These are phyloP conservation scores for Suillus subalutaceus DNA, from an alignment of 768 basidiomycete species.

Conservation along the genomic window DNA sequence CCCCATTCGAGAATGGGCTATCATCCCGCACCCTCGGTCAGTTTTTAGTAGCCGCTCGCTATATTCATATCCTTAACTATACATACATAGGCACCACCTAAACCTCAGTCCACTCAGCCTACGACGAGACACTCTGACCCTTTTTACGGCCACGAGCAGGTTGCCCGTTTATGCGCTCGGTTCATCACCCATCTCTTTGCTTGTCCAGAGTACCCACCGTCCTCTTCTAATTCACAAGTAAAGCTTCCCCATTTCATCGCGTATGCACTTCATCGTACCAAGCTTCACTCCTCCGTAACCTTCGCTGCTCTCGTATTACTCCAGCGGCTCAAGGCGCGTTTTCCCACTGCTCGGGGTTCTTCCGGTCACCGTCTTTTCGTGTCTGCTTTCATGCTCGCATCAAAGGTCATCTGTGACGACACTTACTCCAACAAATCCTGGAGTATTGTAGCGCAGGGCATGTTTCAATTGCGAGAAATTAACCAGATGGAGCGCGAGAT, in stretches of 20 bases:
- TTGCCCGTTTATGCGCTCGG: slow-evolving; percentile 68
- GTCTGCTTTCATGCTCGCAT: slow-evolving; percentile 73
- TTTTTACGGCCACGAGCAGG: slow-evolving; percentile 66
- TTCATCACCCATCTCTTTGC: slow-evolving; percentile 87
- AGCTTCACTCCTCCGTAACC: slow-evolving; percentile 56
- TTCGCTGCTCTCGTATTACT: slow-evolving; percentile 50
- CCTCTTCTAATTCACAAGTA: slow-evolving; percentile 31
- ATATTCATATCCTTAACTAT: not conserved
- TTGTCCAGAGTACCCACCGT: slow-evolving; percentile 80
- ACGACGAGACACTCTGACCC: slow-evolving; percentile 25
- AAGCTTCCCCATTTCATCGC: slow-evolving; percentile 64
- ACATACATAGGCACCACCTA: slow-evolving; percentile 25
- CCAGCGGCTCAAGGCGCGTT: slow-evolving; percentile 67
- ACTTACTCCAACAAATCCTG: slow-evolving; percentile 94
- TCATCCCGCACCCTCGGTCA: slow-evolving; percentile 32
- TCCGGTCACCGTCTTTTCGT: slow-evolving; percentile 75
- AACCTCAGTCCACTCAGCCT: slow-evolving; percentile 36
- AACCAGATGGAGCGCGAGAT: slow-evolving; percentile 85
- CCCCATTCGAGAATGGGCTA: slow-evolving; percentile 28
- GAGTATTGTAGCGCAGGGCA: slow-evolving; percentile 86
- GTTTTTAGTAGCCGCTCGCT: slow-evolving; percentile 8
- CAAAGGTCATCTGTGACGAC: slow-evolving; percentile 89
- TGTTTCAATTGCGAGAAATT: slow-evolving; percentile 77
- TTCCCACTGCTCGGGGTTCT: slow-evolving; percentile 76
- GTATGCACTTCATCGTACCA: slow-evolving; percentile 68